phyloP scores from a whole-genome alignment of 306 rosid species.

The Prunus kanzakura region DNA sequence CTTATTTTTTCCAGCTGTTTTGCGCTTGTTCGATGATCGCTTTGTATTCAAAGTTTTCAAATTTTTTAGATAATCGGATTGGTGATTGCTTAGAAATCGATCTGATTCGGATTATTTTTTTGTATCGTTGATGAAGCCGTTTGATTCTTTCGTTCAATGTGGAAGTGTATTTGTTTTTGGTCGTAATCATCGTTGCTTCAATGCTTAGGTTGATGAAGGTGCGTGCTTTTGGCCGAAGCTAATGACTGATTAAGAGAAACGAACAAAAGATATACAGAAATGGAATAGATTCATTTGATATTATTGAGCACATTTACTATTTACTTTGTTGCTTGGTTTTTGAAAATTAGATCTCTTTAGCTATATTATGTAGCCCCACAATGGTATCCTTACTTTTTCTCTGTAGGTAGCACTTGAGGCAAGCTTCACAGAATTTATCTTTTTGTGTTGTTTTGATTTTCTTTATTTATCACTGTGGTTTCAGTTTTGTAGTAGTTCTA shows the following conservation, averaged over 20 bases:
- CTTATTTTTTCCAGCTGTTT: background rate
- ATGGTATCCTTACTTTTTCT: constrained; percentile 30
- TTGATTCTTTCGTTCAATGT: background rate
- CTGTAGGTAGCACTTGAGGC: constrained; percentile 13
- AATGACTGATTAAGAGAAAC: constrained; percentile 11
- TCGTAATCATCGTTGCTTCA: background rate
- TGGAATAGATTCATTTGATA: constrained; percentile 22
- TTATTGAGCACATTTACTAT: constrained; percentile 40
- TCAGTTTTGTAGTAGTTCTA: background rate
- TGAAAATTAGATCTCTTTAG: constrained; percentile 11
- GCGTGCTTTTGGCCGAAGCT: constrained; percentile 15
- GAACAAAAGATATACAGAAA: constrained; percentile 8
- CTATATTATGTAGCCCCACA: constrained; percentile 28
- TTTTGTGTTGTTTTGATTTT: background rate
- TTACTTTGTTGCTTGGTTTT: constrained; percentile 28
- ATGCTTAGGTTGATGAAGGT: background rate
- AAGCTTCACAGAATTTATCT: background rate
- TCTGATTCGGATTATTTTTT: constrained; percentile 1
- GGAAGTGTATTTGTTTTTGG: constrained; percentile 12
- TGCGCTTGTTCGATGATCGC: constrained; percentile 6
- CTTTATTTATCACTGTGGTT: background rate
- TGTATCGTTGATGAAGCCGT: constrained; percentile 18
- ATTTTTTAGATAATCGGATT: constrained; percentile 42
- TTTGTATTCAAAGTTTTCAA: background rate
- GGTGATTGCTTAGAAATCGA: constrained; percentile 8